Evolutionary conservation across 139 green algal species (phyloP).

Genomic region (Chara braunii): DNA sequence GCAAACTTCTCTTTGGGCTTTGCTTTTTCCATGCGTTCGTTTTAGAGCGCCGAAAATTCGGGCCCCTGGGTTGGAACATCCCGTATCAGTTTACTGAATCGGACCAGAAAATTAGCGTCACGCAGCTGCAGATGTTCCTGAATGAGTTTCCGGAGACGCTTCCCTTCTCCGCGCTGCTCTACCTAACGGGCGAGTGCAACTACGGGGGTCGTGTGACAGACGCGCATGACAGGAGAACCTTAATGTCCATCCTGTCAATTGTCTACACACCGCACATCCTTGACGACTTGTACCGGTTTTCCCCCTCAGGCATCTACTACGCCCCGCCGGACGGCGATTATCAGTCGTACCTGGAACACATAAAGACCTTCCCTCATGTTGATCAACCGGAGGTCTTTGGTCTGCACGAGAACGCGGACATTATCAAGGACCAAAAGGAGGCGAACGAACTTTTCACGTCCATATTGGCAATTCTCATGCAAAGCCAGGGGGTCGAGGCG

Average conservation of each 20-base stretch:
- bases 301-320: conserved; percentile 51
- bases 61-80: conserved; percentile 72
- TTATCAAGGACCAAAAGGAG: conserved; percentile 68
- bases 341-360: conserved; percentile 46
- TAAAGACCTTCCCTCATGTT: conserved; percentile 34
- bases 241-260: conserved; percentile 57
- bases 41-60: conserved; percentile 69
- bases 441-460: conserved; percentile 54
- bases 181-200: conserved; percentile 70
- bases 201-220: conserved; percentile 70
- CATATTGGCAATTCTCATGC: conserved; percentile 52
- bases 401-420: conserved; percentile 71
- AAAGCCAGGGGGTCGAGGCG: neutral
- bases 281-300: conserved; percentile 52
- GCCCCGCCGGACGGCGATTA: conserved; percentile 49
- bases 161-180: conserved; percentile 47
- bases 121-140: conserved; percentile 69
- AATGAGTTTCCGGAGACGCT: conserved; percentile 53
- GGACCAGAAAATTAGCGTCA: conserved; percentile 61
- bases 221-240: conserved; percentile 59
- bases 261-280: conserved; percentile 49
- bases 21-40: conserved; percentile 69
- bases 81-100: conserved; percentile 62
- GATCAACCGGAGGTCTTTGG: conserved; percentile 52
- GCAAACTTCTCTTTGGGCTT: conserved; percentile 63